Base-by-base conservation (phyloP, 192 early-diverging fungal genomes). In the Pilaira anomala region DNA sequence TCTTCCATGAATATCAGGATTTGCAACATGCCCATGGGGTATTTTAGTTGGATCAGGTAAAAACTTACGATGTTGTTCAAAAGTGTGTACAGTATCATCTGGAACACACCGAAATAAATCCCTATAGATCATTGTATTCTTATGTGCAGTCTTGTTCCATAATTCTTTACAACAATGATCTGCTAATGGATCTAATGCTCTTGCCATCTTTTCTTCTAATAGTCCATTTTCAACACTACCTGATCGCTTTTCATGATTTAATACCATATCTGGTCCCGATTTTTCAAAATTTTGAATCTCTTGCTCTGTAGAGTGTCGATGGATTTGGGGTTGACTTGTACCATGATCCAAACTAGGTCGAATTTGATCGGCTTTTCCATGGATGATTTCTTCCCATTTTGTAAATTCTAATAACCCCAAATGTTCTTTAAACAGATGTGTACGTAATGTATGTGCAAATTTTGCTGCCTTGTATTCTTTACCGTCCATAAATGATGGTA, bases 21-120 rank as follows among this genome's bases (percentile, higher is more conserved):
- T 64, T 1, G 82, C 82, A 16, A 84, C 75, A 28, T 85, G 83
- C 1, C 83, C 83, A 26, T 68, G 60, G 16, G 74, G 51, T 12
- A 81, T 55, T 55, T 73, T 75, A 51, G 59, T 74, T 4, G 72
- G 70, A 49, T 80, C 77, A 0, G 80, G 79, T 30, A 80, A 41
- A 66, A 82, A 85, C 22, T 62, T 59, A 9, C 73, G 69, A 48
- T 78, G 79, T 45, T 79, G 76, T 16, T 82, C 72, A 79, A 85
- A 89, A 29, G 64, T 86, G 46, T 65, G 68, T 3, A 79, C 72
- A 0, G 89, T 87, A 42, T 94, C 86, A 71, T 94, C 92, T 5
- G 93, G 93, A 16, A 96, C 86, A 73, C 91, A 91, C 7, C 82
- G 80, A 70, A 94, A 96, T 9, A 93, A 80, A 2, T 89, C 84